Percentiles rank a stretch among this genome's conserved stretches.
Conservation (phyloP, 768 basidiomycete species). For the Amanita subjunquillea region DNA sequence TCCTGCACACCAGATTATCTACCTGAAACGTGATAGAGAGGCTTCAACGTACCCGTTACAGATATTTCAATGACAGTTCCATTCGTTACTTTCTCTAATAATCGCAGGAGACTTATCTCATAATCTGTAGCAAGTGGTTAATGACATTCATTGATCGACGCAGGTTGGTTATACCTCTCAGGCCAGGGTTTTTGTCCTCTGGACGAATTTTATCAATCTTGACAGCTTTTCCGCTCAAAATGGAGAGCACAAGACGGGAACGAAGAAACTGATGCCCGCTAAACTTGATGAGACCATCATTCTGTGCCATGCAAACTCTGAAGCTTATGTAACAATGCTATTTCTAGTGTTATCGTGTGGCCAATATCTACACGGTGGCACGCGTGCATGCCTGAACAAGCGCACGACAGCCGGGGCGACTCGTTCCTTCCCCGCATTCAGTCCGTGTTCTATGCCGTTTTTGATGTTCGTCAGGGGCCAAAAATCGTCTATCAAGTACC, state of each 20-base stretch:
- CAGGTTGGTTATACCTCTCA: constrained; percentile 50
- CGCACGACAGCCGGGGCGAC: constrained; percentile 24
- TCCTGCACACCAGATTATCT: constrained; percentile 34
- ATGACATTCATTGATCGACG: neutral
- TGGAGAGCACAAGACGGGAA: constrained; percentile 77
- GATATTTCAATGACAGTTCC: constrained; percentile 94
- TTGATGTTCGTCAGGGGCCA: constrained; percentile 78
- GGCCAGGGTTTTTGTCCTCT: constrained; percentile 89
- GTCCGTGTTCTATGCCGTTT: constrained; percentile 91
- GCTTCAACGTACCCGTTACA: constrained; percentile 63
- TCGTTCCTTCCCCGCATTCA: constrained; percentile 74
- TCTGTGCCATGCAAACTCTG: constrained; percentile 28
- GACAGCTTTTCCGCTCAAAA: constrained; percentile 80
- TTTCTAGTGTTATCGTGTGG: too few relatives aligned
- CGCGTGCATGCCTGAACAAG: neutral
- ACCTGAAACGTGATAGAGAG: neutral
- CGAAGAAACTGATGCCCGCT: constrained; percentile 79
- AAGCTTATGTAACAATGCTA: neutral
- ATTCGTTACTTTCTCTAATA: constrained; percentile 88
- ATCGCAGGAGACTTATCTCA: constrained; percentile 81
- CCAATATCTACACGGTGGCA: neutral
- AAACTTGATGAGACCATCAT: constrained; percentile 39
- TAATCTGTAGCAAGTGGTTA: constrained; percentile 45
- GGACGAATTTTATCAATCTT: constrained; percentile 82
- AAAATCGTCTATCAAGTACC: constrained; percentile 92